Evolutionary conservation across 345 rosid genomes (phyloP), one percentile per base, ranked within the genome.

Genomic region (Sonneratia caseolaris): DNA sequence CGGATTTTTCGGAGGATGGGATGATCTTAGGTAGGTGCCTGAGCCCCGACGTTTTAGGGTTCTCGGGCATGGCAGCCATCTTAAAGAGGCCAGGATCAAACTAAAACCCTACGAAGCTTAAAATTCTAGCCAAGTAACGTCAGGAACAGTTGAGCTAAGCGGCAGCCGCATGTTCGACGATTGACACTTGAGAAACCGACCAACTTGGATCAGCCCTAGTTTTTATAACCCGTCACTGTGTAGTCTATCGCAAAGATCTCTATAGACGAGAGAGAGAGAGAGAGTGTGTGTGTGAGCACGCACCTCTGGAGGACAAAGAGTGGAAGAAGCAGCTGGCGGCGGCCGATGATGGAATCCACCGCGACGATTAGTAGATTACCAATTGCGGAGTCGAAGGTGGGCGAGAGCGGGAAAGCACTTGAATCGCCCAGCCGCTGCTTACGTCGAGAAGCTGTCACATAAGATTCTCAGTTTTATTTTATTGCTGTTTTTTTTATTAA

Each of bases 61-160:
- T 51, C 66, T 64, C 70, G 37, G 74, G 40, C 74, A 65, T 48
- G 69, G 69, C 57, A 47, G 43, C 69, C 56, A 71, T 53, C 35
- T n/a, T 18, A 21, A 61, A n/a, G 56, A 48, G 37, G 47, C 15
- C 15, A 49, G 18, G 0, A 37, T 7, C 8, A 48, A 53, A 45
- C 69, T 37, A 64, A 62, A 64, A 64, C 62, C 70, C 64, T 22
- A 47, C 24, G 43, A 65, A 45, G 37, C 66, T 62, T 62, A 27
- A 62, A 6, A 35, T 27, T 15, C 22, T 61, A 14, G 19, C 10
- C 37, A 35, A 27, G 38, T 32, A 13, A 35, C 38, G 14, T 62
- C 38, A 27, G 66, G 32, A 62, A 24, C 2, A 35, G 27, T 27
- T 62, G 37, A 21, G 18, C 37, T 12, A 62, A 32, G 18, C 66